phyloP scores from a whole-genome alignment of 2,329 filamentous ascomycete species.

The Talaromyces funiculosus region DNA sequence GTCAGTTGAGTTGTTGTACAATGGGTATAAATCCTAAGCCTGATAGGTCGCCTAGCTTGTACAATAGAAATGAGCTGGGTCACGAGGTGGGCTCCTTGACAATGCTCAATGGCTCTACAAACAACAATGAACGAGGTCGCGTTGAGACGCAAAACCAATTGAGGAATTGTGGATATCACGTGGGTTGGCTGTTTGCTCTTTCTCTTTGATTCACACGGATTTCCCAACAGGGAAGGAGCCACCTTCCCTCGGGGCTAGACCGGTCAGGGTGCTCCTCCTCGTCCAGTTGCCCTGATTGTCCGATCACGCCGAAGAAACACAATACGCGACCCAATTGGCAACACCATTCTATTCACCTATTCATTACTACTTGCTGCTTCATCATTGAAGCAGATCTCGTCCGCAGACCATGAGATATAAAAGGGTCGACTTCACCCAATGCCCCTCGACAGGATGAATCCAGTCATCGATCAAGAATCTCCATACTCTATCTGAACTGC shows the following conservation, averaged over 20 bases:
- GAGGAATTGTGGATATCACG: neutral
- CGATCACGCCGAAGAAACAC: neutral
- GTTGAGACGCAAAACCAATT: neutral
- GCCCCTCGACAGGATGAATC: neutral
- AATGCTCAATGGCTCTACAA: neutral
- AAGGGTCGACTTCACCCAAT: neutral
- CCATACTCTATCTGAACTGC: neutral
- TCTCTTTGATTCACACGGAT: neutral
- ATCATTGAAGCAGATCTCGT: neutral
- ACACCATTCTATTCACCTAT: neutral
- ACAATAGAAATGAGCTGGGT: neutral
- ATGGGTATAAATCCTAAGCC: neutral
- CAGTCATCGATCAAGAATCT: neutral
- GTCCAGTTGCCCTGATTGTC: neutral
- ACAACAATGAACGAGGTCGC: neutral
- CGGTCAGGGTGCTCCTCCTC: neutral
- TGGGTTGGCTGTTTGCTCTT: neutral
- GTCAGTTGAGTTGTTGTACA: neutral
- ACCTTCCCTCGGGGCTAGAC: neutral
- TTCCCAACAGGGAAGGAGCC: slow-evolving; percentile 1
- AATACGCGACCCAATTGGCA: neutral
- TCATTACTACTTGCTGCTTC: neutral
- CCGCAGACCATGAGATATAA: neutral
- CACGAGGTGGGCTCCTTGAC: neutral
- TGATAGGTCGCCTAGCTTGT: neutral